Percentiles rank a stretch among this genome's conserved stretches.
Evolutionary conservation across 1,139 yeast genomes (phyloP).

Genomic region (Debaryomyces robertsiae): DNA sequence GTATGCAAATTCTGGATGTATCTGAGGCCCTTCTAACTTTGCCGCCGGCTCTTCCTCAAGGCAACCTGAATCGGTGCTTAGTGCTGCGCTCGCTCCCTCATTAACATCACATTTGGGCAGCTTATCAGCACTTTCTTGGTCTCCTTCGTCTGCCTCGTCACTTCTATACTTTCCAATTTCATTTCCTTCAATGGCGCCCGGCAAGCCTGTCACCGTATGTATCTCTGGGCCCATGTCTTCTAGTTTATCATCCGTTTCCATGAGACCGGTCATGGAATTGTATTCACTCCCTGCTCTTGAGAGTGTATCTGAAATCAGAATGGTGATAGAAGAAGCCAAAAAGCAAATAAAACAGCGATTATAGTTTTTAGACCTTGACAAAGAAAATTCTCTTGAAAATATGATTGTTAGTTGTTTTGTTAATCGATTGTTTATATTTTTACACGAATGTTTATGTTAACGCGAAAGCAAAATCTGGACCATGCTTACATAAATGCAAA

Average conservation of each 20-base stretch:
- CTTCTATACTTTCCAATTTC: constrained; percentile 1
- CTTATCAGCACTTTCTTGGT: too few species aligned
- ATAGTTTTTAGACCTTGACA: constrained; percentile 1
- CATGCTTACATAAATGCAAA: background rate
- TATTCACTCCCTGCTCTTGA: background rate
- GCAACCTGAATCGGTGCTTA: background rate
- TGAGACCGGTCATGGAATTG: constrained; percentile 7
- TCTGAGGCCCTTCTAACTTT: constrained; percentile 7
- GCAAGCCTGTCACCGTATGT: background rate
- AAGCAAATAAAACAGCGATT: too few species aligned
- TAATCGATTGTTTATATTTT: constrained; percentile 8
- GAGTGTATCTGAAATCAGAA: background rate
- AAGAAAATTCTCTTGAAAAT: constrained; percentile 7
- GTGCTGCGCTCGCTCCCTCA: background rate
- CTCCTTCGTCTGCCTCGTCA: too few species aligned
- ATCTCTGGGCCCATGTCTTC: constrained; percentile 2
- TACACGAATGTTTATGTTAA: constrained; percentile 7
- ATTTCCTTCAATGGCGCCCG: constrained; percentile 2
- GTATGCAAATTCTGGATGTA: constrained; percentile 27
- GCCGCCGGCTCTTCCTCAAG: background rate
- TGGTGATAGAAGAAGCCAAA: too few species aligned
- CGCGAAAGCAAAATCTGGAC: constrained; percentile 6
- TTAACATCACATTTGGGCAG: too few species aligned
- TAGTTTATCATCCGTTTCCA: constrained; percentile 1
- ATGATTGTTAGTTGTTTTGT: constrained; percentile 5